Percentiles rank a stretch among this genome's conserved stretches.
These are phyloP conservation scores for Sanguinoderma infundibulare DNA, from an alignment of 1,284 basidiomycete genomes.

Conservation along the genomic window DNA sequence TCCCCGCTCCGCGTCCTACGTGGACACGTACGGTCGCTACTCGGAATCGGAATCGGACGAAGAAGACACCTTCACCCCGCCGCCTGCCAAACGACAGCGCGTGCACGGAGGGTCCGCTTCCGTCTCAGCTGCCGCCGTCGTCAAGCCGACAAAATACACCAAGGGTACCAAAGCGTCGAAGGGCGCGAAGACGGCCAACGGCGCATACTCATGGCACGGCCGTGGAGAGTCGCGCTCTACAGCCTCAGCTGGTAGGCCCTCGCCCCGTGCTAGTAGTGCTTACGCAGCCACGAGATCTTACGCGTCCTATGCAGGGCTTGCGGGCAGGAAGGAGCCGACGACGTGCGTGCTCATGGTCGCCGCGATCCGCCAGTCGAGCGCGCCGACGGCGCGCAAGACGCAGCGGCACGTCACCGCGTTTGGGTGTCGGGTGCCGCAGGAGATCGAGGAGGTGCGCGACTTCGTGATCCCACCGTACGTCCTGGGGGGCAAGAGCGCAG, in stretches of 20 bases:
- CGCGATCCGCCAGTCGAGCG: constrained; percentile 50
- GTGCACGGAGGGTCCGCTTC: constrained; percentile 5
- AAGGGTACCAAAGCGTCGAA: constrained; percentile 3
- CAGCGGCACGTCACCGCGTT: constrained; percentile 60
- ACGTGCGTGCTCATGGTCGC: constrained; percentile 49
- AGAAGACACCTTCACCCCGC: constrained; percentile 15
- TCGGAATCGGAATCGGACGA: constrained; percentile 11
- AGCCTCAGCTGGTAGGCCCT: constrained; percentile 11
- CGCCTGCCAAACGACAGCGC: constrained; percentile 28
- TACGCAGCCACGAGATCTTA: constrained; percentile 13
- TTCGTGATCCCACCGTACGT: constrained; percentile 55
- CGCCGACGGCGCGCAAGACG: constrained; percentile 51
- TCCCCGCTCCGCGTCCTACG: constrained; percentile 19
- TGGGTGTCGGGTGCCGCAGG: constrained; percentile 53
- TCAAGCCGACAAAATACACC: background rate
- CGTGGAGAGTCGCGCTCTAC: constrained; percentile 13
- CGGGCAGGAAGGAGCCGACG: constrained; percentile 28
- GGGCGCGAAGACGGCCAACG: constrained; percentile 7
- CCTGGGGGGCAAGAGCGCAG: constrained; percentile 12
- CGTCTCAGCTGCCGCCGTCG: background rate
- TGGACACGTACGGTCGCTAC: constrained; percentile 14
- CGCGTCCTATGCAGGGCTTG: constrained; percentile 24
- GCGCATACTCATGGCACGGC: background rate
- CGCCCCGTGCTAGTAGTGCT: background rate
- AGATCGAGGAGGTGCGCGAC: constrained; percentile 49